Evolutionary conservation across 1,139 yeast species (phyloP).

Genomic region (Pichia sp.): DNA sequence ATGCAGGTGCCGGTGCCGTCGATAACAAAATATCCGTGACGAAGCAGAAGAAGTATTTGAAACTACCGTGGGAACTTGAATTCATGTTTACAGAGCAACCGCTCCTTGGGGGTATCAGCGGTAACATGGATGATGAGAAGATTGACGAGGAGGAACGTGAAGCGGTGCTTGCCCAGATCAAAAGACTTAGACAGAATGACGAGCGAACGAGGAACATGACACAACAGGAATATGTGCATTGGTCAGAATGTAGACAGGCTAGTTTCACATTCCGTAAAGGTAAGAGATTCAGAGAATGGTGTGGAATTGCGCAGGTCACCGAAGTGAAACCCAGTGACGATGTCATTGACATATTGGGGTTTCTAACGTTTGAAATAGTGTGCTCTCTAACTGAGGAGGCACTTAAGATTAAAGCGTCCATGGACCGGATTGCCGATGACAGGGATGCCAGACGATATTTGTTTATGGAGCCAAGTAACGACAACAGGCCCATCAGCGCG

Average conservation of each 20-base stretch:
- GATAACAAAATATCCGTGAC: slow-evolving; percentile 56
- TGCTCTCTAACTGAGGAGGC: slow-evolving; percentile 94
- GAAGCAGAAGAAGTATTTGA: slow-evolving; percentile 68
- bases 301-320: slow-evolving; percentile 74
- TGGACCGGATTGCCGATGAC: slow-evolving; percentile 14
- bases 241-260: slow-evolving; percentile 99
- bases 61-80: slow-evolving; percentile 93
- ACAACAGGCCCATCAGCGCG: slow-evolving; percentile 74
- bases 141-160: slow-evolving; percentile 87
- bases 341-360: slow-evolving; percentile 92
- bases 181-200: slow-evolving; percentile 86
- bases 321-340: slow-evolving; percentile 95
- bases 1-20: slow-evolving; percentile 37
- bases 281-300: slow-evolving; percentile 94
- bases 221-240: slow-evolving; percentile 92
- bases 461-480: slow-evolving; percentile 89
- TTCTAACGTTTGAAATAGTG: slow-evolving; percentile 91
- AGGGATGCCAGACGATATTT: slow-evolving; percentile 44
- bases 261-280: slow-evolving; percentile 91
- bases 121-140: slow-evolving; percentile 43
- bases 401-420: slow-evolving; percentile 56
- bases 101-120: slow-evolving; percentile 55
- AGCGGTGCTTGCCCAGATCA: slow-evolving; percentile 81
- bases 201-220: slow-evolving; percentile 94
- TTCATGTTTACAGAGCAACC: slow-evolving; percentile 93